A percentile compares a stretch with the other conserved stretches of the same genome.
These are phyloP conservation scores for Alternaria infectoria DNA, from an alignment of 2,329 filamentous ascomycete species.

Conservation along the genomic window DNA sequence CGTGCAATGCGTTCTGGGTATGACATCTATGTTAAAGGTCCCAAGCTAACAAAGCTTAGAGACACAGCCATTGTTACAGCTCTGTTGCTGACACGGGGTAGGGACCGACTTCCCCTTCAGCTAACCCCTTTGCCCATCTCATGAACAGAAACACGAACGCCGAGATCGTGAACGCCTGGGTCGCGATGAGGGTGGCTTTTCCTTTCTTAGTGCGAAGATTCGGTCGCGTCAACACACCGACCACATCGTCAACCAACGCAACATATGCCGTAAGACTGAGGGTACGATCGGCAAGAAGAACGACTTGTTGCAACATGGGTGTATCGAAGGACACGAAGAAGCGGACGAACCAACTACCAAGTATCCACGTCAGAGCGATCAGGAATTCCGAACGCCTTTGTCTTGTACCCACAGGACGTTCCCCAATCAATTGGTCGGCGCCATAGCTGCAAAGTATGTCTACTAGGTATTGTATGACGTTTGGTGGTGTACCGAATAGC, in stretches of 20 bases:
- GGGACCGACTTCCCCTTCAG: neutral
- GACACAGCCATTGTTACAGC: neutral
- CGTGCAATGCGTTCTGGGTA: neutral
- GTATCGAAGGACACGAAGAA: constrained; percentile 6
- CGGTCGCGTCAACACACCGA: constrained; percentile 20
- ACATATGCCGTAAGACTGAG: constrained; percentile 21
- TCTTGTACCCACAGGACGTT: constrained; percentile 12
- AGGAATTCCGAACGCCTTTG: constrained; percentile 22
- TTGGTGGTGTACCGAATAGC: constrained; percentile 18
- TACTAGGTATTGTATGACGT: constrained; percentile 8
- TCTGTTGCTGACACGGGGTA: neutral
- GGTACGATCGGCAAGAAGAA: constrained; percentile 7
- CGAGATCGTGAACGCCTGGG: constrained; percentile 9
- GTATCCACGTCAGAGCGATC: constrained; percentile 10
- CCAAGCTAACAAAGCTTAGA: neutral
- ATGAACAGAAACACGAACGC: neutral
- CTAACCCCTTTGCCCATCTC: neutral
- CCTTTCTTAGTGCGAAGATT: constrained; percentile 16
- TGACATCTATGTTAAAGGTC: neutral
- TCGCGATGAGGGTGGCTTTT: constrained; percentile 10
- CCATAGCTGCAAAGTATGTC: constrained; percentile 16
- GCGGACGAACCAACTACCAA: constrained; percentile 6
- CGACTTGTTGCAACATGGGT: neutral
- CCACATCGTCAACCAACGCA: constrained; percentile 27
- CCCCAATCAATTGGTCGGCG: constrained; percentile 10